Conservation (phyloP, 1,284 basidiomycete genomes). For the Cutaneotrichosporon arboriforme region DNA sequence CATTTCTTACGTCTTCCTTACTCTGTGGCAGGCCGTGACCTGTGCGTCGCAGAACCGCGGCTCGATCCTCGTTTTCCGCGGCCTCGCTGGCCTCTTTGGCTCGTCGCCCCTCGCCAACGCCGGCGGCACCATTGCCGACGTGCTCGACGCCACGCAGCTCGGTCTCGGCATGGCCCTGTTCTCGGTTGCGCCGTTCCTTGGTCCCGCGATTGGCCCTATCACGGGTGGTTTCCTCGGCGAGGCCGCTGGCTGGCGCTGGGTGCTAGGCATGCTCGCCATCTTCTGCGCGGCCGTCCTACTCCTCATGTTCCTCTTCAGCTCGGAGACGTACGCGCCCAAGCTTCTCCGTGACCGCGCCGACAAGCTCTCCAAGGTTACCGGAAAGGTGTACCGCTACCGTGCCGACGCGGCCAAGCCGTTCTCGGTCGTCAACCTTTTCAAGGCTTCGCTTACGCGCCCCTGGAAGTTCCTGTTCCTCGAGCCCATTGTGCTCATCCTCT, state of each 20-base stretch:
- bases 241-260: slow-evolving; percentile 50
- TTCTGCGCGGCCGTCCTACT: slow-evolving; percentile 27
- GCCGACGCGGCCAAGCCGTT: slow-evolving; percentile 49
- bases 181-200: slow-evolving; percentile 18
- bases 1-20: slow-evolving; percentile 48
- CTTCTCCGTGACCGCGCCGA: slow-evolving; percentile 46
- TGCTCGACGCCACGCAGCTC: slow-evolving; percentile 38
- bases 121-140: slow-evolving; percentile 43
- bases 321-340: slow-evolving; percentile 51
- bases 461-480: slow-evolving; percentile 51
- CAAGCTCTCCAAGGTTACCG: slow-evolving; percentile 45
- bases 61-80: slow-evolving; percentile 37
- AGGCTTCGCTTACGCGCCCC: slow-evolving; percentile 48
- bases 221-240: slow-evolving; percentile 47
- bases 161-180: slow-evolving; percentile 36
- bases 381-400: slow-evolving; percentile 46
- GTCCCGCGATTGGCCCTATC: slow-evolving; percentile 29
- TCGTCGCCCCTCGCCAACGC: slow-evolving; percentile 46
- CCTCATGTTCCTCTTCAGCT: slow-evolving; percentile 31
- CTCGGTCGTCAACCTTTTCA: slow-evolving; percentile 38
- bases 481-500: slow-evolving; percentile 50
- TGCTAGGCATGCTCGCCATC: slow-evolving; percentile 63
- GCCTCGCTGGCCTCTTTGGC: slow-evolving; percentile 44
- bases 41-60: slow-evolving; percentile 29
- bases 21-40: slow-evolving; percentile 35